Evolutionary conservation across 148 eudicot genomes (phyloP).

Genomic region (Amaranthus cruentus): DNA sequence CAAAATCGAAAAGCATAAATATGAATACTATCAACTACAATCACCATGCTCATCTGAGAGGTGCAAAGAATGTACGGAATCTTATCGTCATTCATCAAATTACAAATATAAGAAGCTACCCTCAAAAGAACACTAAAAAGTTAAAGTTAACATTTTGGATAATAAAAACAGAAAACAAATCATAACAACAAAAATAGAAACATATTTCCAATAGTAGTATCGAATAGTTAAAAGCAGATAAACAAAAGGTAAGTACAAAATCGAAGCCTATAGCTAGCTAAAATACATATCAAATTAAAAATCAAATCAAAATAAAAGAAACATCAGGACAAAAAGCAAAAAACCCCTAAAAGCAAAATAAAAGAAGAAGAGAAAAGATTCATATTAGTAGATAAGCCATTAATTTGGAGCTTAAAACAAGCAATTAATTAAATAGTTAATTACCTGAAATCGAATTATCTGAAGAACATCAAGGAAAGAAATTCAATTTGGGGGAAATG

Average conservation of each 20-base stretch:
- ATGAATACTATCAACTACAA: not conserved
- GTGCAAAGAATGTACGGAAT: not conserved
- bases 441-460: constrained; percentile 20
- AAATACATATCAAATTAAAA: not conserved
- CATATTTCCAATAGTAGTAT: constrained; percentile 1
- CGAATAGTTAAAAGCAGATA: not conserved
- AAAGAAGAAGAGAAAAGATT: too few relatives aligned
- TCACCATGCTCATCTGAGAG: not conserved
- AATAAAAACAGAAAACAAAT: not conserved
- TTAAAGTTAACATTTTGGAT: not conserved
- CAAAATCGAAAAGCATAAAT: not conserved
- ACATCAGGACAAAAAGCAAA: not conserved
- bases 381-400: too few relatives aligned
- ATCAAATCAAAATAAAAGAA: not conserved
- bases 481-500: not conserved
- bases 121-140: not conserved
- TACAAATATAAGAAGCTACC: too few relatives aligned
- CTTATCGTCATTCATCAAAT: not conserved
- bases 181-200: not conserved
- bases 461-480: not conserved
- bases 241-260: constrained; percentile 1
- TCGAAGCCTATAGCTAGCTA: not conserved
- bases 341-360: too few relatives aligned
- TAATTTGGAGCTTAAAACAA: too few relatives aligned
- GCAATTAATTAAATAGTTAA: not conserved